Percentiles rank a stretch among this genome's conserved stretches.
These are phyloP conservation scores for Yamadazyma songkhlaensis DNA, from an alignment of 1,139 yeast genomes.

Conservation along the genomic window DNA sequence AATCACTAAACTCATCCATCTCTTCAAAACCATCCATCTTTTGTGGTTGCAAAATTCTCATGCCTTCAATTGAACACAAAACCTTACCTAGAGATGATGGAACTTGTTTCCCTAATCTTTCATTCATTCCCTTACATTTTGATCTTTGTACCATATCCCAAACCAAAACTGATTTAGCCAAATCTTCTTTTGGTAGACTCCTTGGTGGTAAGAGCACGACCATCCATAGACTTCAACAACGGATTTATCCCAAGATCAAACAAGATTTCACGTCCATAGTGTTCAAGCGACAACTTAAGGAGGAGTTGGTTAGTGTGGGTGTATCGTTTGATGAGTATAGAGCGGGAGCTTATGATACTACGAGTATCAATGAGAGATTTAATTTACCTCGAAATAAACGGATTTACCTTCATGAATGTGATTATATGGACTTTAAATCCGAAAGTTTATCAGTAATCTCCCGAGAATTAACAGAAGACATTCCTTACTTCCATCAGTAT, in stretches of 20 bases:
- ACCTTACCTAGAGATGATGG: neutral
- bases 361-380: conserved; percentile 5
- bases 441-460: conserved; percentile 5
- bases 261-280: conserved; percentile 3
- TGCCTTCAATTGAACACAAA: neutral
- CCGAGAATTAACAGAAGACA: conserved; percentile 1
- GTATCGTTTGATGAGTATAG: conserved; percentile 12
- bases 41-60: conserved; percentile 3
- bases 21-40: too few species aligned
- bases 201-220: too few species aligned
- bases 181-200: neutral
- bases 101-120: neutral
- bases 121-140: neutral
- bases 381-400: conserved; percentile 5
- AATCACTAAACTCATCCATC: too few species aligned
- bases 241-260: conserved; percentile 1
- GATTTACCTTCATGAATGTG: conserved; percentile 14
- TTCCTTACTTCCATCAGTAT: conserved; percentile 8
- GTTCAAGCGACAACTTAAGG: conserved; percentile 12
- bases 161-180: neutral
- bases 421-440: conserved; percentile 14
- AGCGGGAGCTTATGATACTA: neutral
- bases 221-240: neutral
- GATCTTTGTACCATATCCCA: neutral
- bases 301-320: conserved; percentile 4